Evolutionary conservation across 2,329 filamentous ascomycete genomes (phyloP), one percentile per base, ranked within the genome.

Genomic region (Xylariaceae sp.): DNA sequence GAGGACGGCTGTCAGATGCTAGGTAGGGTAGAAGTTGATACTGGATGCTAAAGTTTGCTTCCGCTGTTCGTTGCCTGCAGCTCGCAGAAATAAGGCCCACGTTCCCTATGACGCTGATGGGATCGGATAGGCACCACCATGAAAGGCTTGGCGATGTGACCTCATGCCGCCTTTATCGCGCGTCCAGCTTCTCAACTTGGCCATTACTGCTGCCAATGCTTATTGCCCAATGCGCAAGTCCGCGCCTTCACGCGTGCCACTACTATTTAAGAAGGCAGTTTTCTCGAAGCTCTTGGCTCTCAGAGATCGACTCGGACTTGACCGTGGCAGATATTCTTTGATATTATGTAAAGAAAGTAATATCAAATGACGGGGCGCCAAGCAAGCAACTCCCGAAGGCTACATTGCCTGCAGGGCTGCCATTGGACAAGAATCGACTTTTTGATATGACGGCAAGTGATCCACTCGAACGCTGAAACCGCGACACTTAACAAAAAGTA

Each of bases 71-170:
- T 48, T 37, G 18, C 40, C 41, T 46, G 21, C 24, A 24, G 10
- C 23, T 54, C 21, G 21, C 26, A 21, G 9, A 9, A 29, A n/a
- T 23, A 16, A 13, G 4, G 27, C 20, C 13, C 4, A 42, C 36
- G 42, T 4, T 4, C 16, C 16, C 3, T 47, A 52, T 39, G 44
- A 56, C 27, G 44, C 27, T 47, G 42, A 23, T 41, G 16, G 30
- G 39, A 10, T 50, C 35, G 5, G 21, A 23, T 44, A 45, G 53
- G 52, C 47, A 55, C 42, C 48, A 50, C 44, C 37, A 30, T 24
- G 37, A 30, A 39, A 33, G 52, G 55, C 52, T 58, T 58, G 55
- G 55, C 55, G 44, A 49, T 55, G 44, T 33, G 39, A 48, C 52
- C 43, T 24, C 20, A 41, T 45, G 37, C 21, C 30, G 26, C 11